phyloP scores from a whole-genome alignment of 2,329 filamentous ascomycete genomes.

The Dothistroma pini region DNA sequence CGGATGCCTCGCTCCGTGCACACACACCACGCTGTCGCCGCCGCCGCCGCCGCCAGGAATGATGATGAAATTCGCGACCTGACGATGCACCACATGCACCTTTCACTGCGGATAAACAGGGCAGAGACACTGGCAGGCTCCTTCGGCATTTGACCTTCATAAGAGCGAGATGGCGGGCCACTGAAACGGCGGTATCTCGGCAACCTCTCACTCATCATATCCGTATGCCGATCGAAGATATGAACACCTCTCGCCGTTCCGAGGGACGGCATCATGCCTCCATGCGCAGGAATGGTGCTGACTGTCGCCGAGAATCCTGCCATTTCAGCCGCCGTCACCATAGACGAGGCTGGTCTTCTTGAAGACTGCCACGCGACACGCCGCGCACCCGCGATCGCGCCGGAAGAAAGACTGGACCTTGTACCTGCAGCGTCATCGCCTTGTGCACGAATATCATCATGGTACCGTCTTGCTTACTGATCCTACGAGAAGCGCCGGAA shows the following conservation, averaged over 20 bases:
- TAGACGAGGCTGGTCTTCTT: neutral
- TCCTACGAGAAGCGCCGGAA: neutral
- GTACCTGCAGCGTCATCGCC: neutral
- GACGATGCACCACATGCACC: neutral
- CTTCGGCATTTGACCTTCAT: neutral
- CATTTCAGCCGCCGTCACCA: neutral
- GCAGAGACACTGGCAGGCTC: neutral
- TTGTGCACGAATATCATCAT: neutral
- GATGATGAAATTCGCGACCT: neutral
- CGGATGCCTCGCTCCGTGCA: neutral
- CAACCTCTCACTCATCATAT: neutral
- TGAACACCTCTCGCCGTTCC: neutral
- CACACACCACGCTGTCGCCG: neutral
- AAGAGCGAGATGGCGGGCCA: conserved; percentile 1
- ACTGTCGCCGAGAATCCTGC: neutral
- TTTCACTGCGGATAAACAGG: neutral
- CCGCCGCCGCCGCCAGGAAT: neutral
- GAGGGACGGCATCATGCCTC: neutral
- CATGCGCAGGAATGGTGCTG: neutral
- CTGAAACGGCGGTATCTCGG: neutral
- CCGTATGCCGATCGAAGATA: neutral
- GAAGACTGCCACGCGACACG: neutral
- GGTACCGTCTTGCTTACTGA: neutral
- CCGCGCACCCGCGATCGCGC: neutral
- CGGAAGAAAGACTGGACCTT: neutral